Evolutionary conservation across 1,139 yeast species (phyloP).

Genomic region (Blastobotrys ciferrii): DNA sequence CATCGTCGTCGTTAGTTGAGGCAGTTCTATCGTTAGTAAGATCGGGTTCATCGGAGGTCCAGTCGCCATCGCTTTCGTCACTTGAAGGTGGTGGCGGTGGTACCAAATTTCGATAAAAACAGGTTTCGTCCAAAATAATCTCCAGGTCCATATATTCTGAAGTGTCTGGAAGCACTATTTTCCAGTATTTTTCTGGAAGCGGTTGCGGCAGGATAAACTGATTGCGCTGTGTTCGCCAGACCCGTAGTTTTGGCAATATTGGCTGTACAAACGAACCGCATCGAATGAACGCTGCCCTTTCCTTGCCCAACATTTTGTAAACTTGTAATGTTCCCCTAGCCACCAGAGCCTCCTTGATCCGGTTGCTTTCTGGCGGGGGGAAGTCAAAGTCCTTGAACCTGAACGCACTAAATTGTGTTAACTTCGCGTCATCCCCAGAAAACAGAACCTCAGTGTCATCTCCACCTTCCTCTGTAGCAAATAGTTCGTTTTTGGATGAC

Average conservation of each 20-base stretch:
- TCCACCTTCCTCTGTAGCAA: conserved; percentile 13
- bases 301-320: conserved; percentile 60
- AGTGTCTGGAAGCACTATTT: conserved; percentile 43
- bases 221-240: conserved; percentile 51
- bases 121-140: conserved; percentile 23
- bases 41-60: neutral
- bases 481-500: conserved; percentile 13
- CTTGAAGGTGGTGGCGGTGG: conserved; percentile 13
- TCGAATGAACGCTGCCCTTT: conserved; percentile 56
- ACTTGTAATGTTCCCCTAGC: conserved; percentile 56
- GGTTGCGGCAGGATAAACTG: conserved; percentile 64
- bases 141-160: conserved; percentile 20
- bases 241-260: conserved; percentile 56
- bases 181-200: conserved; percentile 74
- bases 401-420: conserved; percentile 26
- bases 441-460: conserved; percentile 27
- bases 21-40: neutral
- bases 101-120: conserved; percentile 22
- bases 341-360: conserved; percentile 25
- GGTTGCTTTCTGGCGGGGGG: conserved; percentile 22
- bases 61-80: conserved; percentile 1
- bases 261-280: conserved; percentile 66
- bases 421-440: conserved; percentile 22
- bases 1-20: neutral
- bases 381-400: conserved; percentile 19